Evolutionary conservation across 2,329 filamentous ascomycete species (phyloP).

Genomic region (Parastagonospora avenae): DNA sequence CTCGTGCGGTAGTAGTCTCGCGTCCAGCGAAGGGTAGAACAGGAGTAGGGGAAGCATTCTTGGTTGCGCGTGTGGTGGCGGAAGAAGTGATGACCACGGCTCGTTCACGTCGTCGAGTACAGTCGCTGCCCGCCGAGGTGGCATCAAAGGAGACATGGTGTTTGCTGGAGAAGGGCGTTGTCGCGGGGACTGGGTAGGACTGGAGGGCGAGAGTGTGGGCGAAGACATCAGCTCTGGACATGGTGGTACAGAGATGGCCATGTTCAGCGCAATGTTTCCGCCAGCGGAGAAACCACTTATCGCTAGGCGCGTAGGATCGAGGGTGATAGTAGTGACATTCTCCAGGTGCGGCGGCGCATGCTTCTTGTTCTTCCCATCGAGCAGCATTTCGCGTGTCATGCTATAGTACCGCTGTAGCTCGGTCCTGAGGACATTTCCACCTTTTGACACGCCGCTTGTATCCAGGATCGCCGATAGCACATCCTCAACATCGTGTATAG

Average conservation of each 20-base stretch:
- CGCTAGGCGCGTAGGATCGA: constrained; percentile 48
- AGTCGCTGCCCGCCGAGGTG: constrained; percentile 34
- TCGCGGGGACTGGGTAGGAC: constrained; percentile 6
- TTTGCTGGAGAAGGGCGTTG: constrained; percentile 12
- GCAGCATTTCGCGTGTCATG: constrained; percentile 28
- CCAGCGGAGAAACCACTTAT: constrained; percentile 55
- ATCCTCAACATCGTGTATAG: constrained; percentile 55
- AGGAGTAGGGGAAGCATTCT: constrained; percentile 48
- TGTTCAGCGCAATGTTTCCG: constrained; percentile 55
- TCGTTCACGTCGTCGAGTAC: constrained; percentile 37
- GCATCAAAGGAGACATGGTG: constrained; percentile 35
- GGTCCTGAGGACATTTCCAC: constrained; percentile 39
- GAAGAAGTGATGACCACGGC: constrained; percentile 47
- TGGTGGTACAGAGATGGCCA: constrained; percentile 45
- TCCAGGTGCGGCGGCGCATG: constrained; percentile 17
- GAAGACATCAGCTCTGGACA: constrained; percentile 27
- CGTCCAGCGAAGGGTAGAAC: constrained; percentile 52
- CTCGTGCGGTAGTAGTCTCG: constrained; percentile 48
- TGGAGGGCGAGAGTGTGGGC: constrained; percentile 6
- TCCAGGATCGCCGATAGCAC: constrained; percentile 52
- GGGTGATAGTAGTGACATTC: constrained; percentile 29
- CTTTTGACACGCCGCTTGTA: constrained; percentile 35
- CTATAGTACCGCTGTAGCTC: constrained; percentile 42
- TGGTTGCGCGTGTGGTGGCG: constrained; percentile 39
- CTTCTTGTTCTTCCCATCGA: constrained; percentile 22